Base-by-base conservation (phyloP, 2,329 filamentous ascomycete species). In the Shiraia bambusicola region DNA sequence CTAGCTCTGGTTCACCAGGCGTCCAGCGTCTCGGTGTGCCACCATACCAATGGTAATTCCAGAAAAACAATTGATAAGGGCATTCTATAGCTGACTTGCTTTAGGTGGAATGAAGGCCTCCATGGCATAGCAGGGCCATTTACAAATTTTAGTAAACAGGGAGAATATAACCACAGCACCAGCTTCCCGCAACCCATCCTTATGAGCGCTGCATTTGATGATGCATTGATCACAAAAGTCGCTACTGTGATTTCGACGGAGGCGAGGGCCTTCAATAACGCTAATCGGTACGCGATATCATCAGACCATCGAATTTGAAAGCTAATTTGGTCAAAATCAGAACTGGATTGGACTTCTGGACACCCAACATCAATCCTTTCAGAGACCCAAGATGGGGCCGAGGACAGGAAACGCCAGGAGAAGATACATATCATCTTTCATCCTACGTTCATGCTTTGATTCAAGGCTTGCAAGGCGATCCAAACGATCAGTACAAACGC, bases 361-460 rank as follows among this genome's bases (percentile, higher is more conserved):
- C 83, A 0, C 83, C 83, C 0, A 86, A 86, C 56, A 83, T 86
- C 59, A 86, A 85, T 53, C 75, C 79, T 0, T 86, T 81, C 67
- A 76, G 76, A 34, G 81, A 84, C 50, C 81, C 82, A 0, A 68
- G 82, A 15, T 83, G 80, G 81, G 81, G 81, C 1, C 49, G 58
- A 24, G 59, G 59, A 1, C 56, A 61, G 40, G 64, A 84, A 57
- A 83, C 80, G 0, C 80, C 81, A 0, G 79, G 79, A 9, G 80
- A 82, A 59, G 79, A 83, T 49, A 64, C 75, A 0, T 75, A 75
- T 40, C 75, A 73, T 37, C 67, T 82, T 6, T 70, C 72, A 3
- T 67, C 65, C 1, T 83, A 82, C 41, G 76, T 78, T 2, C 71
- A 74, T 35, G 71, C 74, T 34, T 67, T 82, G 43, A 74, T 82